A percentile compares a stretch with the other conserved stretches of the same genome.
These are phyloP conservation scores for Chrysanthemum seticuspe DNA, from an alignment of 129 eudicot species.

Conservation along the genomic window DNA sequence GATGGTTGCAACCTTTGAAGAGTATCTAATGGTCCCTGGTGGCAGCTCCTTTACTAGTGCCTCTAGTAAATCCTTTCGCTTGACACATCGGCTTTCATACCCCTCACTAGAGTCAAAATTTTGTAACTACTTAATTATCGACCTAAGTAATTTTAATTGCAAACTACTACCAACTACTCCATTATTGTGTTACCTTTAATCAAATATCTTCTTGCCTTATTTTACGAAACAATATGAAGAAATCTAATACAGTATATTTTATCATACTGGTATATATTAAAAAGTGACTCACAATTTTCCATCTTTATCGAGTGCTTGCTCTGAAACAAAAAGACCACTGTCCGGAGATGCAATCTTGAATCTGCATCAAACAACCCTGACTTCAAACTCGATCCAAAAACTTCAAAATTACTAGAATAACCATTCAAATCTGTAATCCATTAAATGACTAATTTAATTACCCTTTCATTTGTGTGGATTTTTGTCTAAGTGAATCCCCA, in stretches of 20 bases:
- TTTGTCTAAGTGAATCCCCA: slow-evolving; percentile 52
- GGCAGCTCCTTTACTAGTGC: slow-evolving; percentile 52
- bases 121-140: not conserved
- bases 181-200: not conserved
- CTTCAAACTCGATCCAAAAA: slow-evolving; percentile 7
- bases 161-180: not conserved
- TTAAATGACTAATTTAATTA: slow-evolving; percentile 21
- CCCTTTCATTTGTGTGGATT: slow-evolving; percentile 54
- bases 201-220: not conserved
- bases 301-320: slow-evolving; percentile 30
- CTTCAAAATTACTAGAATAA: not conserved
- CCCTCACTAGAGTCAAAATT: slow-evolving; percentile 31
- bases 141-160: not conserved
- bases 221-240: not conserved
- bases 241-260: too few species aligned
- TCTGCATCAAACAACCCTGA: slow-evolving; percentile 25
- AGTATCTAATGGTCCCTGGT: slow-evolving; percentile 54
- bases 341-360: slow-evolving; percentile 38
- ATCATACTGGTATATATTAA: not conserved
- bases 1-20: slow-evolving; percentile 59
- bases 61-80: slow-evolving; percentile 58
- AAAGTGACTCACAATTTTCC: slow-evolving; percentile 40
- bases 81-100: slow-evolving; percentile 62
- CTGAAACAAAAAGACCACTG: slow-evolving; percentile 38
- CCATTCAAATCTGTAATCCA: not conserved